These are phyloP conservation scores for Boletus edulis DNA, from an alignment of 768 basidiomycete genomes.

Conservation along the genomic window DNA sequence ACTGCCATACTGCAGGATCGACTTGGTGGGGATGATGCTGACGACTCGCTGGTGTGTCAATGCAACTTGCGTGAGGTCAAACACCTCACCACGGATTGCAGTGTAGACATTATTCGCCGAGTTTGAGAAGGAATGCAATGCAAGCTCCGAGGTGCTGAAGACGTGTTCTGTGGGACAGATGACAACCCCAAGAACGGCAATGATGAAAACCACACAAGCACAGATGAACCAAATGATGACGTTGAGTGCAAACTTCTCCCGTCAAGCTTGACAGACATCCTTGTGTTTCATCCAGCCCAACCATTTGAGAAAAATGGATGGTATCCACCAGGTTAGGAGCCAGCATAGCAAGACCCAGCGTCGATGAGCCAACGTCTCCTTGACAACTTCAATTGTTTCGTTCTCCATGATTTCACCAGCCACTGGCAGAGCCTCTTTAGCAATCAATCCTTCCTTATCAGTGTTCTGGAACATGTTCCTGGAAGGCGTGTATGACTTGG, in stretches of 20 bases:
- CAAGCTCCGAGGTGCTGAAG: too few species aligned
- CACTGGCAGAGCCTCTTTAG: conserved; percentile 83
- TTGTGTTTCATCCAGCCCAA: conserved; percentile 94
- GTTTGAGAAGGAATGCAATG: too few species aligned
- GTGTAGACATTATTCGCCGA: too few species aligned
- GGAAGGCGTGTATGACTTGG: conserved; percentile 91
- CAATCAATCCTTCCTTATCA: conserved; percentile 67
- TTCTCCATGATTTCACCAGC: conserved; percentile 85
- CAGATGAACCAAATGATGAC: conserved; percentile 95
- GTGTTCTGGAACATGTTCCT: conserved; percentile 93
- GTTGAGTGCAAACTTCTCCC: conserved; percentile 95
- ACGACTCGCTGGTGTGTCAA: conserved; percentile 63
- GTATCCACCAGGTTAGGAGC: conserved; percentile 92
- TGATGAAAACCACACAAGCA: conserved; percentile 86
- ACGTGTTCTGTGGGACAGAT: conserved; percentile 97
- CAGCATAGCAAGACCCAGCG: conserved; percentile 88
- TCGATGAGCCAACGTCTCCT: conserved; percentile 76
- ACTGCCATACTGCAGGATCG: conserved; percentile 84
- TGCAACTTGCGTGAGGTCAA: conserved; percentile 72
- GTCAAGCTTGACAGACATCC: conserved; percentile 95
- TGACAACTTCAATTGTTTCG: conserved; percentile 85
- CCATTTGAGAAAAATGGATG: conserved; percentile 62
- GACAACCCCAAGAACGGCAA: conserved; percentile 79
- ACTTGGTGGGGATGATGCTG: conserved; percentile 69
- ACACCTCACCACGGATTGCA: too few species aligned